Percentiles rank a stretch among this genome's conserved stretches.
phyloP scores from a whole-genome alignment of 2,329 filamentous ascomycete genomes.

The Cryphonectria naterciae region DNA sequence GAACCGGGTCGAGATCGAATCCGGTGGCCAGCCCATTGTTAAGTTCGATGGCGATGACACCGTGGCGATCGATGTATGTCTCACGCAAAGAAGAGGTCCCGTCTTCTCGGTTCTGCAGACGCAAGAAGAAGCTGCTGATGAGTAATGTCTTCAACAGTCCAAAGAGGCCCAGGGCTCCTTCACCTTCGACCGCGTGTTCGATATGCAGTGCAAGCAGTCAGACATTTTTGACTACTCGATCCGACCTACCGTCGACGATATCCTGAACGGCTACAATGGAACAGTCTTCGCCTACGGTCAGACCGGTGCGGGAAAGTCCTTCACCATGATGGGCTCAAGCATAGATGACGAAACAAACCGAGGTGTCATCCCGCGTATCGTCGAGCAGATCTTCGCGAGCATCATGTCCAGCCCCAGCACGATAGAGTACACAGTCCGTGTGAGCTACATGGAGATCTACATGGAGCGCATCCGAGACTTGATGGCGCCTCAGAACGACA shows the following conservation, averaged over 20 bases:
- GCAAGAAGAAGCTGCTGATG: constrained; percentile 14
- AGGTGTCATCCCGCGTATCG: constrained; percentile 95
- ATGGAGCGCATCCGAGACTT: constrained; percentile 98
- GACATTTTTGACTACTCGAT: constrained; percentile 99
- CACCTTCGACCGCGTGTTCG: constrained; percentile 97
- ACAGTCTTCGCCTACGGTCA: constrained; percentile 99
- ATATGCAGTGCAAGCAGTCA: constrained; percentile 85
- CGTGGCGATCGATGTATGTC: constrained; percentile 78
- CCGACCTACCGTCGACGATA: constrained; percentile 92
- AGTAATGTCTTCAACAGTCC: constrained; percentile 57
- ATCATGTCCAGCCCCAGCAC: constrained; percentile 89
- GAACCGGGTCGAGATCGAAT: constrained; percentile 90
- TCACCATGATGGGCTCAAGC: constrained; percentile 97
- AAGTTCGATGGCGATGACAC: constrained; percentile 87
- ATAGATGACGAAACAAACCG: constrained; percentile 88
- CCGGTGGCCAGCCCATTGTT: constrained; percentile 90
- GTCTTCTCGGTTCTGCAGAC: neutral
- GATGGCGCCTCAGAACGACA: constrained; percentile 90
- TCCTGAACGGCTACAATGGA: constrained; percentile 98
- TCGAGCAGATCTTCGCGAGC: constrained; percentile 96
- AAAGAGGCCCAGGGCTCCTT: constrained; percentile 83
- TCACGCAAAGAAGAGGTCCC: neutral
- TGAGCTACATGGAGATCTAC: constrained; percentile 99
- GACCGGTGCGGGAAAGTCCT: constrained; percentile 97
- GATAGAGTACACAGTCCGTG: constrained; percentile 97